Conservation (phyloP, 108 stramenopile genomes). For the Fistulifera solaris region DNA sequence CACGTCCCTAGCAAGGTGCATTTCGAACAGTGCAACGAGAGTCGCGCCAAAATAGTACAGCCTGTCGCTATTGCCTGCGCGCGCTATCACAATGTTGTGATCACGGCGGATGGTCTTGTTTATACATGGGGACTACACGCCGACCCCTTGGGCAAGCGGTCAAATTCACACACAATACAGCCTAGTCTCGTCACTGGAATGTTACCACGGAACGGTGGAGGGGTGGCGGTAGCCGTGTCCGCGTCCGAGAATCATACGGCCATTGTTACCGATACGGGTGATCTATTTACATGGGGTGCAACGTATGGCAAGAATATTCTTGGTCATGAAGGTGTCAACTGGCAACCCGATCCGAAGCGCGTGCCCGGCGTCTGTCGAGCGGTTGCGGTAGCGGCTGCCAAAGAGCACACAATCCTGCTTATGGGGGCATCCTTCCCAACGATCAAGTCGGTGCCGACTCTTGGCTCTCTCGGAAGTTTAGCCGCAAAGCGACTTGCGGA, state of each 20-base stretch:
- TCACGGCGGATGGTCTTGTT: constrained; percentile 77
- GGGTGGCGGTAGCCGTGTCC: constrained; percentile 62
- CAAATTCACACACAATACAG: neutral
- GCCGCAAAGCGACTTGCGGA: constrained; percentile 42
- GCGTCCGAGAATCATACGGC: constrained; percentile 74
- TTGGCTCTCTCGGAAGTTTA: constrained; percentile 32
- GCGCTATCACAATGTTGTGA: constrained; percentile 75
- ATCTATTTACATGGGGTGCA: constrained; percentile 75
- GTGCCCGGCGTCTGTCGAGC: constrained; percentile 71
- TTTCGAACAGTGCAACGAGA: constrained; percentile 16
- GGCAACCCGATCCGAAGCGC: constrained; percentile 61
- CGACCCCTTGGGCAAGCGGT: constrained; percentile 43
- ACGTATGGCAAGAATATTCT: constrained; percentile 45
- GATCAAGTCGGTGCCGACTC: constrained; percentile 3
- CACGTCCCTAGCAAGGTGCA: constrained; percentile 53
- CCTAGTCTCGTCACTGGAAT: constrained; percentile 73
- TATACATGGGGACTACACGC: constrained; percentile 89
- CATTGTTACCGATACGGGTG: constrained; percentile 57
- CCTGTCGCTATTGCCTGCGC: constrained; percentile 72
- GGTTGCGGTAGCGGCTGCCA: constrained; percentile 61
- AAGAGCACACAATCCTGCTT: constrained; percentile 74
- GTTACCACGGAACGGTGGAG: constrained; percentile 75
- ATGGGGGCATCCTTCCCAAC: constrained; percentile 61
- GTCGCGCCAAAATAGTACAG: constrained; percentile 25
- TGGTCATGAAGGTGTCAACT: constrained; percentile 71